Evolutionary conservation across 139 green algal species (phyloP), one percentile per base, ranked within the genome.

Genomic region (Ettlia oleoabundans): DNA sequence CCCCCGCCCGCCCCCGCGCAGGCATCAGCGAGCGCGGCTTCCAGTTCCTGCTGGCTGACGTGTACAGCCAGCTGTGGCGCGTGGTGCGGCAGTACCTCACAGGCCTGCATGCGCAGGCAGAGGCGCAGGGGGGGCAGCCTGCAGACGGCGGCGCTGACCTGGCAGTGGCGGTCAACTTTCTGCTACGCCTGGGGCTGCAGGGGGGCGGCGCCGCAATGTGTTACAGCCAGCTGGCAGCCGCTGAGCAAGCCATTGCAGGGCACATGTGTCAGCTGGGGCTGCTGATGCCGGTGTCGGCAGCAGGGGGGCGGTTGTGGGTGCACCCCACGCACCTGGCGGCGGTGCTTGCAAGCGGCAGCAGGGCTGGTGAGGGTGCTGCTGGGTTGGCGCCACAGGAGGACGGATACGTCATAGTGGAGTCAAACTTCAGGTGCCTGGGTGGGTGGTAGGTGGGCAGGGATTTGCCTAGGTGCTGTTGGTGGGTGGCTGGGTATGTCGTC

Each of bases 111-210:
- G 61, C 26, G 30, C 40, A 71, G 41, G 63, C 82, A 4, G 26
- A n/a, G n/a, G n/a, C n/a, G n/a, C 61, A 55, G 73, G 52, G 15
- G 28, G 9, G 33, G 55, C 4, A 30, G 55, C 30, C 74, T 55
- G 7, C n/a, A n/a, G 10, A 37, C 28, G 61, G 41, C 10, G 76
- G 63, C 24, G 33, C 51, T 32, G 78, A 71, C 40, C 78, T 88
- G 69, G 63, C 58, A 21, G 80, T 77, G 15, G 69, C 58, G 6
- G n/a, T 77, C 78, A 81, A 55, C 79, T 97, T 98, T 86, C 76
- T 98, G 80, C 91, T 98, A 73, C 92, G 97, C 88, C 87, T 98
- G 80, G 93, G 92, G 22, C 96, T 96, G 87, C 85, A 88, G 18
- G 88, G 55, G 85, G 89, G 19, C 71, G 85, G 38, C 89, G 21